phyloP scores from a whole-genome alignment of 1,139 yeast genomes.

The Yamadazyma diospyri region DNA sequence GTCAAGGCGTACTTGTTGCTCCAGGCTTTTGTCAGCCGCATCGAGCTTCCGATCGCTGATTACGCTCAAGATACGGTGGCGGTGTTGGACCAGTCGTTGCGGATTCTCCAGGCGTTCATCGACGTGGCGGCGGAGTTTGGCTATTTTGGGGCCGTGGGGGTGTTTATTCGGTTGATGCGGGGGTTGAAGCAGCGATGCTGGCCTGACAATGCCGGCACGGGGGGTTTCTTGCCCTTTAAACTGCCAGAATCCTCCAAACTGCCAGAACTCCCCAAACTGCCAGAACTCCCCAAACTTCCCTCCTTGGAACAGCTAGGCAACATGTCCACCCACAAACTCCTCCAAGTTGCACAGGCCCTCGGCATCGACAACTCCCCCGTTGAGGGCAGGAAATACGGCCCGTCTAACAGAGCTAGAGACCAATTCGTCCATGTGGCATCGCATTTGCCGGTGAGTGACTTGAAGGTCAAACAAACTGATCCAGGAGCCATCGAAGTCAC shows the following conservation, averaged over 20 bases:
- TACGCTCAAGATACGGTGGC: conserved; percentile 92
- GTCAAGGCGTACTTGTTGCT: conserved; percentile 81
- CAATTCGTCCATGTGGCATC: conserved; percentile 44
- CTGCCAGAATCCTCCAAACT: no score
- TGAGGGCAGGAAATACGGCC: conserved; percentile 23
- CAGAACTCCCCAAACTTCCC: conserved; percentile 8
- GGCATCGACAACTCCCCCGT: conserved; percentile 25
- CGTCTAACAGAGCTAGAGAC: conserved; percentile 15
- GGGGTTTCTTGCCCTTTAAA: no score
- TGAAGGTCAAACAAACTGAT: conserved; percentile 30
- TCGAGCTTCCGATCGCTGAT: conserved; percentile 91
- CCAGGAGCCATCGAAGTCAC: conserved; percentile 37
- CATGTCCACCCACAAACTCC: conserved; percentile 23
- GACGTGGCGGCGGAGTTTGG: conserved; percentile 90
- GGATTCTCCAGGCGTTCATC: conserved; percentile 88
- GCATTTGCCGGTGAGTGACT: conserved; percentile 46
- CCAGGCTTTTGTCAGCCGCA: conserved; percentile 82
- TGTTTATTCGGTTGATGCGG: conserved; percentile 70
- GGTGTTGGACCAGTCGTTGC: conserved; percentile 88
- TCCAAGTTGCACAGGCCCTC: conserved; percentile 29
- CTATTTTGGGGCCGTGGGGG: conserved; percentile 55
- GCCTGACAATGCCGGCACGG: conserved; percentile 56
- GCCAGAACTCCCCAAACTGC: no score
- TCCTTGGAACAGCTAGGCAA: conserved; percentile 12
- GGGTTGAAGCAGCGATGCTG: conserved; percentile 86